Evolutionary conservation across 306 rosid species (phyloP), one percentile per base, ranked within the genome.

Genomic region (Cicer judaicum): DNA sequence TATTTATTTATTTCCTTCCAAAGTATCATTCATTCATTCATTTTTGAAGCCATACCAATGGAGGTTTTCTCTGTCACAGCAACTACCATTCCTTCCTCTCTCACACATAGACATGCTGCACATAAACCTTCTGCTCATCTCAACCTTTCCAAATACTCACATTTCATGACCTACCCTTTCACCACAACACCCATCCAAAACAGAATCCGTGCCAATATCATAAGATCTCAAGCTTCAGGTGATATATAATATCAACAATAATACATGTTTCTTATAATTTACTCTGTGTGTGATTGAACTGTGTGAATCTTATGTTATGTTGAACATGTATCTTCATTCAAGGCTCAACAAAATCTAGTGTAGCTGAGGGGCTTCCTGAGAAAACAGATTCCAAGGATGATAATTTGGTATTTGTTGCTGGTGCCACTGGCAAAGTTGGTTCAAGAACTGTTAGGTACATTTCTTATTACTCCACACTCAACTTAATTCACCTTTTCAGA

Each of bases 341-440:
- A 93, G 97, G 93, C 61, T 70, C 89, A 34, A 24, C 70, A 63
- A 84, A 79, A 64, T 75, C 77, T 61, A 81, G 74, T 76, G 50
- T 79, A 47, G 82, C 72, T 59, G 83, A 83, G 73, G 85, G 76
- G 56, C 48, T 49, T 39, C 19, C 85, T 7, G 87, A 85, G 77
- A 86, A 83, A 73, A 85, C 62, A 43, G 84, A 77, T 64, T 63
- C 79, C 44, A 88, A 85, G 78, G 91, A 94, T 80, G 92, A 85
- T 12, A 84, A 91, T 79, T 70, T 91, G 14, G 97, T 85, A n/a
- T 94, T 94, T 82, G 96, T 94, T 73, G 98, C 98, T n/a, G 98
- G 98, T 56, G 97, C 98, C 62, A 91, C 97, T 47, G 98, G 98
- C 50, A 89, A 13, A 86, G 98, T 94, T 82, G 98, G 98, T 71